phyloP scores from a whole-genome alignment of 257 asterid genomes.

The Penstemon davidsonii region DNA sequence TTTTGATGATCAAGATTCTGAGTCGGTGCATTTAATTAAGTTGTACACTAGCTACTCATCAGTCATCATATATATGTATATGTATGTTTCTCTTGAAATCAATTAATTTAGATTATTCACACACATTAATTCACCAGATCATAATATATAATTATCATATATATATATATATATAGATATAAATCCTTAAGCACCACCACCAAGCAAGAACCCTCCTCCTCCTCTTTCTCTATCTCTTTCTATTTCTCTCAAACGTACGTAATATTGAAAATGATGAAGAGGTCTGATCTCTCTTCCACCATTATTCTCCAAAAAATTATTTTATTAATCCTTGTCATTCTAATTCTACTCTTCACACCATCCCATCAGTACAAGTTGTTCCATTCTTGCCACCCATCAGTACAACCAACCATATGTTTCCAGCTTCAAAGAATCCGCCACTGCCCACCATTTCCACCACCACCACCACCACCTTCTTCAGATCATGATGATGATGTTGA shows the following conservation, averaged over 20 bases:
- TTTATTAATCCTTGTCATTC: conserved; percentile 21
- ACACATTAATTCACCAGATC: too few species aligned
- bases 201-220: conserved; percentile 8
- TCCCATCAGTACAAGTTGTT: conserved; percentile 20
- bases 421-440: conserved; percentile 55
- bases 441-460: conserved; percentile 51
- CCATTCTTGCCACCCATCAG: too few species aligned
- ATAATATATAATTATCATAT: neutral
- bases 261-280: conserved; percentile 39
- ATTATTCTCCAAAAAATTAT: conserved; percentile 9
- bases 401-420: conserved; percentile 40
- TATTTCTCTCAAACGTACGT: conserved; percentile 17
- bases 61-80: too few species aligned
- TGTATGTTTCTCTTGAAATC: too few species aligned
- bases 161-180: neutral
- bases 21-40: too few species aligned
- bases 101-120: too few species aligned
- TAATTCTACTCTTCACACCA: conserved; percentile 19
- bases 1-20: too few species aligned
- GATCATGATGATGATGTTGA: conserved; percentile 29
- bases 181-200: conserved; percentile 2
- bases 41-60: too few species aligned
- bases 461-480: conserved; percentile 25
- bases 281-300: conserved; percentile 22
- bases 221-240: conserved; percentile 19